Evolutionary conservation across 768 basidiomycete genomes (phyloP).

Genomic region (Naganishia onofrii): DNA sequence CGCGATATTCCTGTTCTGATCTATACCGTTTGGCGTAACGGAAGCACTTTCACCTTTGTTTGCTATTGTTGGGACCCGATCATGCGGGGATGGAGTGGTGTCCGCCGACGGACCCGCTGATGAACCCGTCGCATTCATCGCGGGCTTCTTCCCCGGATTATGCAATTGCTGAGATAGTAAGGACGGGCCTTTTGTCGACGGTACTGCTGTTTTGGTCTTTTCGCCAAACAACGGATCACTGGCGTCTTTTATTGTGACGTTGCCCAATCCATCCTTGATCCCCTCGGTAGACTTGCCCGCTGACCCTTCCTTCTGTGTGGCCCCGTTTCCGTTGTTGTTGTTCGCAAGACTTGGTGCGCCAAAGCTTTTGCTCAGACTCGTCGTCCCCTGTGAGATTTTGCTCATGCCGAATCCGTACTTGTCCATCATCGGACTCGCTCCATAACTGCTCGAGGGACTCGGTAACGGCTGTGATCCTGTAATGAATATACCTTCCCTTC

Average conservation of each 20-base stretch:
- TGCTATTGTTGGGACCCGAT: slow-evolving; percentile 37
- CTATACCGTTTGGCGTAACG: slow-evolving; percentile 17
- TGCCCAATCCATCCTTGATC: slow-evolving; percentile 57
- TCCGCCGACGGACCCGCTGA: slow-evolving; percentile 36
- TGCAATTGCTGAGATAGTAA: slow-evolving; percentile 68
- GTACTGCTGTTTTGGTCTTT: slow-evolving; percentile 43
- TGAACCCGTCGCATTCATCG: slow-evolving; percentile 27
- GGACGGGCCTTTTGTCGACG: slow-evolving; percentile 60
- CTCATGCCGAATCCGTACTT: slow-evolving; percentile 89
- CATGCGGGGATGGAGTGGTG: slow-evolving; percentile 44
- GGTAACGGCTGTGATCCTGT: slow-evolving; percentile 92
- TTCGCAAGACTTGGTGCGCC: neutral
- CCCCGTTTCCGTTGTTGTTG: neutral
- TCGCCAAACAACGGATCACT: slow-evolving; percentile 45
- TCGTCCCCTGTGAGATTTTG: slow-evolving; percentile 62
- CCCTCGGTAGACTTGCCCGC: slow-evolving; percentile 57
- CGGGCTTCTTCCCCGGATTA: slow-evolving; percentile 33
- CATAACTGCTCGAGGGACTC: slow-evolving; percentile 64
- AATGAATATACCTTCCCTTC: slow-evolving; percentile 75
- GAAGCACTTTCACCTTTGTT: slow-evolving; percentile 14
- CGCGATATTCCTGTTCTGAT: slow-evolving; percentile 4
- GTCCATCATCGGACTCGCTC: slow-evolving; percentile 74
- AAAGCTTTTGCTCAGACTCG: slow-evolving; percentile 30
- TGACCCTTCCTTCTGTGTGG: slow-evolving; percentile 7
- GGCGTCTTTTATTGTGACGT: slow-evolving; percentile 51